Conservation (phyloP, 768 basidiomycete genomes). For the Daedaleopsis sinensis region DNA sequence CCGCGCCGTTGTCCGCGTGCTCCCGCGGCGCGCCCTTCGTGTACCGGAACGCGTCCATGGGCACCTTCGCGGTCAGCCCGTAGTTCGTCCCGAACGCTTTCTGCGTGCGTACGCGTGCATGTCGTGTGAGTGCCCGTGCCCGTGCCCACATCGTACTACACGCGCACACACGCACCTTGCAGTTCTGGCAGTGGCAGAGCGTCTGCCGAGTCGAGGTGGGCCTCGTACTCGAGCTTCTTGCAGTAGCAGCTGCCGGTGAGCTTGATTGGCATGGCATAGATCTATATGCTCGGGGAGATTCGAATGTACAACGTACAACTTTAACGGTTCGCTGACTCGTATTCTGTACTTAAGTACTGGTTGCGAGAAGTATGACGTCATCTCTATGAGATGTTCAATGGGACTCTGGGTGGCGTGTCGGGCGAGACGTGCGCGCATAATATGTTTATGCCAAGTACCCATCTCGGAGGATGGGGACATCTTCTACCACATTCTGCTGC, state of each 20-base stretch:
- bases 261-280: neutral
- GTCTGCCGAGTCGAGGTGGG: conserved; percentile 20
- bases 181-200: conserved; percentile 26
- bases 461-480: too few species aligned
- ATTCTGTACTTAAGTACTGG: too few species aligned
- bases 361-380: too few species aligned
- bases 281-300: neutral
- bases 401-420: too few species aligned
- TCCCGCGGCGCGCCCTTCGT: conserved; percentile 16
- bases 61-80: conserved; percentile 25
- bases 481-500: too few species aligned
- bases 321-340: too few species aligned
- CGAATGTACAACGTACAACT: too few species aligned
- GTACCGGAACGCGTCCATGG: conserved; percentile 15
- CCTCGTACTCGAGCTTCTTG: conserved; percentile 18
- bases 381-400: too few species aligned
- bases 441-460: too few species aligned
- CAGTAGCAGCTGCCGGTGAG: conserved; percentile 25
- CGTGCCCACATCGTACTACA: too few species aligned
- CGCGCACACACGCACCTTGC: conserved; percentile 20
- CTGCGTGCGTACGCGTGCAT: neutral
- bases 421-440: too few species aligned
- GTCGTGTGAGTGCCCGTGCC: too few species aligned
- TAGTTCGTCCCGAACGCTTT: conserved; percentile 21
- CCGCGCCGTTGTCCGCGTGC: conserved; percentile 26